phyloP scores from a whole-genome alignment of 169 alveolate species.

The Cryptosporidium ubiquitum region DNA sequence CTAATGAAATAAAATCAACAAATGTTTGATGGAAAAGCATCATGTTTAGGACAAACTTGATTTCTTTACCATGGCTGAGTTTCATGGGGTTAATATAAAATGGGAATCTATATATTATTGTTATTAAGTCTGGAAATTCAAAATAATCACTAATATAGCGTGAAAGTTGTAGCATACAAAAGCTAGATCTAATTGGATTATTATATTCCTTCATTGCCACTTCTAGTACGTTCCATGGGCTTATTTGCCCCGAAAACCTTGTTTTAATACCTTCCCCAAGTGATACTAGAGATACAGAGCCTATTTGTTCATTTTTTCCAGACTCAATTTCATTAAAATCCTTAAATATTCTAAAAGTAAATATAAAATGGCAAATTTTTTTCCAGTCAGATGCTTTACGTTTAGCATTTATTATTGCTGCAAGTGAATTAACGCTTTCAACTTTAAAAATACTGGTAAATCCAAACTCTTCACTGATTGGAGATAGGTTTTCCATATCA shows the following conservation, averaged over 20 bases:
- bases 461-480: conserved; percentile 44
- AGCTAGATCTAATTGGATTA: not conserved
- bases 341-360: conserved; percentile 33
- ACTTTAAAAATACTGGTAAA: conserved; percentile 8
- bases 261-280: conserved; percentile 70
- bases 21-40: conserved; percentile 51
- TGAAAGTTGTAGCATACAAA: conserved; percentile 16
- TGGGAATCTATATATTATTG: conserved; percentile 56
- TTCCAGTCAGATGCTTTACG: conserved; percentile 38
- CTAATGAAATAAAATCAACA: conserved; percentile 3
- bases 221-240: conserved; percentile 67
- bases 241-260: conserved; percentile 65
- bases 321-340: not conserved
- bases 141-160: conserved; percentile 12
- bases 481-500: conserved; percentile 42
- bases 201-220: not conserved
- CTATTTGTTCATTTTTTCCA: not conserved
- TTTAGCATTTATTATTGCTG: conserved; percentile 11
- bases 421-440: conserved; percentile 52
- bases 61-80: conserved; percentile 41
- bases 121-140: conserved; percentile 24
- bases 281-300: conserved; percentile 47
- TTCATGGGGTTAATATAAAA: conserved; percentile 9
- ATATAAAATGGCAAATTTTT: conserved; percentile 30
- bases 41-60: conserved; percentile 22